These are phyloP conservation scores for Castanea mollissima DNA, from an alignment of 306 rosid species.

Conservation along the genomic window DNA sequence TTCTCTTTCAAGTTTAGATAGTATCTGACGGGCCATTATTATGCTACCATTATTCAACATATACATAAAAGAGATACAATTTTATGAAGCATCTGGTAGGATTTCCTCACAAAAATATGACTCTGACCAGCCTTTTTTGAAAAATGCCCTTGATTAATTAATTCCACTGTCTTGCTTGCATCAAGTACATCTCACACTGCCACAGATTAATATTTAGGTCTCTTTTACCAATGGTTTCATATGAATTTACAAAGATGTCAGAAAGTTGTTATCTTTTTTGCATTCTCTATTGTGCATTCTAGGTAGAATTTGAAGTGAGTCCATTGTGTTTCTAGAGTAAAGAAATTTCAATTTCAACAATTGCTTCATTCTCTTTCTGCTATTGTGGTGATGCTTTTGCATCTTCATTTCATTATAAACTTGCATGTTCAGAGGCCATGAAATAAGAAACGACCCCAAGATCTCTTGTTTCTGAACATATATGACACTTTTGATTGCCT, in stretches of 20 bases:
- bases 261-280: not conserved
- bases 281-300: not conserved
- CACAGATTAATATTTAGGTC: not conserved
- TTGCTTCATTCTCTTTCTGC: not conserved
- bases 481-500: constrained; percentile 17
- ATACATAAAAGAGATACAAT: not conserved
- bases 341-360: not conserved
- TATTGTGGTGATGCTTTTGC: not conserved
- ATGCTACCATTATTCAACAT: not conserved
- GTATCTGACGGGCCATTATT: not conserved
- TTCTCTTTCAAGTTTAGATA: not conserved
- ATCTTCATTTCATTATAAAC: not conserved
- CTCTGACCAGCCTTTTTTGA: not conserved
- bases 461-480: not conserved
- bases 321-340: not conserved
- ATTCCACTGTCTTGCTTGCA: not conserved
- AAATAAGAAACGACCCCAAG: not conserved
- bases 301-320: not conserved
- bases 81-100: not conserved
- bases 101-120: not conserved
- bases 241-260: not conserved
- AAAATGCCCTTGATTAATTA: not conserved
- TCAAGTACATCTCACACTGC: not conserved
- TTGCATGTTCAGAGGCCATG: not conserved
- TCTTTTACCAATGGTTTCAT: not conserved